Evolutionary conservation across 2,329 filamentous ascomycete genomes (phyloP).

Genomic region (Ophiobolus disseminans): DNA sequence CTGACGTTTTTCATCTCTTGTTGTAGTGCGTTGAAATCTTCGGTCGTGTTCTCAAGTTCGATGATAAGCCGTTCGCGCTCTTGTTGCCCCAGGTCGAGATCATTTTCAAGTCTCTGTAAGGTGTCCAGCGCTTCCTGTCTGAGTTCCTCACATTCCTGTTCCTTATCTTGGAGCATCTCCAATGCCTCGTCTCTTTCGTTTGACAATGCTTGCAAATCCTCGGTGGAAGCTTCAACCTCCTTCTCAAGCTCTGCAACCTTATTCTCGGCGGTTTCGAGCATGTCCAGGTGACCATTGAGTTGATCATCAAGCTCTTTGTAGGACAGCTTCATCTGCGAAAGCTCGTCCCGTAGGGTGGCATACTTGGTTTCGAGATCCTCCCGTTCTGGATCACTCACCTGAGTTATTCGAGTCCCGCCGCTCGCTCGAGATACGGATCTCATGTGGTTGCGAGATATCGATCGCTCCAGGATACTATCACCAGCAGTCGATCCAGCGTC

Average conservation of each 20-base stretch:
- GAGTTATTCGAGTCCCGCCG: conserved; percentile 61
- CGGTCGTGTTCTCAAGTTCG: conserved; percentile 76
- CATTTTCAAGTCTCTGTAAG: conserved; percentile 64
- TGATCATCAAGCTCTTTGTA: conserved; percentile 89
- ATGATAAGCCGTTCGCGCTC: conserved; percentile 74
- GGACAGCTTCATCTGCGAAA: conserved; percentile 84
- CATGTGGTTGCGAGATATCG: conserved; percentile 81
- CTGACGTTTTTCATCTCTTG: conserved; percentile 92
- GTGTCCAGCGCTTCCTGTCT: conserved; percentile 66
- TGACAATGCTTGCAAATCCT: conserved; percentile 80
- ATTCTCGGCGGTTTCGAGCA: conserved; percentile 71
- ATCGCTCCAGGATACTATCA: conserved; percentile 93
- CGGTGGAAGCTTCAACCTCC: conserved; percentile 79
- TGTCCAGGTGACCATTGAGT: conserved; percentile 77
- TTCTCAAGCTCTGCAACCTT: conserved; percentile 74
- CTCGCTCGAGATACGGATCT: conserved; percentile 78
- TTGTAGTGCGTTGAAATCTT: conserved; percentile 91
- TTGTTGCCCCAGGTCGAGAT: conserved; percentile 74
- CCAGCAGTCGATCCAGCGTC: conserved; percentile 69
- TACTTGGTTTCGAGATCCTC: conserved; percentile 84
- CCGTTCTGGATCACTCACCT: conserved; percentile 71
- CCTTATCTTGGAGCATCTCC: conserved; percentile 71
- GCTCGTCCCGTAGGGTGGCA: conserved; percentile 81
- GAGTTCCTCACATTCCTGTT: conserved; percentile 60
- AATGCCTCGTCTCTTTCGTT: conserved; percentile 86